These are phyloP conservation scores for Cordia subcordata DNA, from an alignment of 257 asterid species.

Conservation along the genomic window DNA sequence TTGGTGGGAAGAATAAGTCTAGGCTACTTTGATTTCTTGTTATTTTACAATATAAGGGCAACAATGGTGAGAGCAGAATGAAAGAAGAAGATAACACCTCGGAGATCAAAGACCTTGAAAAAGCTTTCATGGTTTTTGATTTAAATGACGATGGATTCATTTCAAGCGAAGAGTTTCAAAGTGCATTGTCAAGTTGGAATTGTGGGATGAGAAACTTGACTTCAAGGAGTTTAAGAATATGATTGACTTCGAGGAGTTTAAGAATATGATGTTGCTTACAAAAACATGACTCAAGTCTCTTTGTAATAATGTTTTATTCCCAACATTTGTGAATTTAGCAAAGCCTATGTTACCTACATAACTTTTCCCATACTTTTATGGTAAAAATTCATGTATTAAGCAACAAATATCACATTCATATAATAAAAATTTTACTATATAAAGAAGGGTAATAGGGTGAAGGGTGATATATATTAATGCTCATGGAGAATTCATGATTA, in stretches of 20 bases:
- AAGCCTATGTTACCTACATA: too few relatives aligned
- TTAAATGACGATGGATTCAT: slow-evolving; percentile 55
- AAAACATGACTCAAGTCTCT: background rate
- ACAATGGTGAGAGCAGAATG: background rate
- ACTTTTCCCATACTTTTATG: too few relatives aligned
- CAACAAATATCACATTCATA: too few relatives aligned
- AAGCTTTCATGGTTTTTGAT: slow-evolving; percentile 57
- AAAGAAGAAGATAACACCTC: slow-evolving; percentile 3
- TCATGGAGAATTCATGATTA: too few relatives aligned
- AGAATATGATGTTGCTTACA: slow-evolving; percentile 51
- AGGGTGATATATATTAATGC: too few relatives aligned
- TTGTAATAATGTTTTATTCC: too few relatives aligned
- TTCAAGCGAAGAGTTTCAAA: slow-evolving; percentile 46
- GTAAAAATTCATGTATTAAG: too few relatives aligned
- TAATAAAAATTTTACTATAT: too few relatives aligned
- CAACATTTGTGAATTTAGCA: too few relatives aligned
- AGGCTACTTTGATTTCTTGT: slow-evolving; percentile 34
- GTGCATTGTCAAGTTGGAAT: slow-evolving; percentile 42
- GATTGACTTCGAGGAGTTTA: slow-evolving; percentile 73
- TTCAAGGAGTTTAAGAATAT: slow-evolving; percentile 40
- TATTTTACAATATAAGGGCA: slow-evolving; percentile 37
- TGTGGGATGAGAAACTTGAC: slow-evolving; percentile 42
- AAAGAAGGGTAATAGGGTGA: too few relatives aligned
- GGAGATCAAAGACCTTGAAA: slow-evolving; percentile 39
- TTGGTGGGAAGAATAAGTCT: slow-evolving; percentile 38